These are phyloP conservation scores for Trichoderma atrobrunneum DNA, from an alignment of 2,329 filamentous ascomycete genomes.

Conservation along the genomic window DNA sequence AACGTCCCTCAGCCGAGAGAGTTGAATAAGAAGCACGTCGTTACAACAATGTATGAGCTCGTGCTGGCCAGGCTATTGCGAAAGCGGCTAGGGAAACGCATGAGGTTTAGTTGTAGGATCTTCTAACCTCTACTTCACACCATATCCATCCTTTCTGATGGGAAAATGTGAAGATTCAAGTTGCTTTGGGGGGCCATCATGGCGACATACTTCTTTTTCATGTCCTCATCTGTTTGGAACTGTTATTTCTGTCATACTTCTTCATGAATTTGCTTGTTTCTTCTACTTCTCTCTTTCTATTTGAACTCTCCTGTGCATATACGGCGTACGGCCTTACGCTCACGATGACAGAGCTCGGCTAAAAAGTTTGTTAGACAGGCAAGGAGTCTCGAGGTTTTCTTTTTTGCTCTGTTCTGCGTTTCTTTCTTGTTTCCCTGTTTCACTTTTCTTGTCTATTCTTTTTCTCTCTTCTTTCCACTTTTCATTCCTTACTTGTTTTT, in stretches of 20 bases:
- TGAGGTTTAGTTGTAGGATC: neutral
- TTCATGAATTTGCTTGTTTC: neutral
- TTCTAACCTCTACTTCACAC: conserved; percentile 25
- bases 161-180: neutral
- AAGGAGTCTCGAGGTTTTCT: neutral
- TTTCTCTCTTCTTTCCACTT: neutral
- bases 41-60: neutral
- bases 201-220: neutral
- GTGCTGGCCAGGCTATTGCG: neutral
- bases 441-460: neutral
- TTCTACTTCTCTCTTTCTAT: neutral
- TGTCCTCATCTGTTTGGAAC: neutral
- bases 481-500: neutral
- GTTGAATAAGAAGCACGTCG: neutral
- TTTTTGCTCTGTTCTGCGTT: neutral
- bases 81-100: neutral
- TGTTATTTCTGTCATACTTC: neutral
- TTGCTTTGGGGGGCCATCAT: neutral
- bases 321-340: neutral
- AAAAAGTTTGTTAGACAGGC: neutral
- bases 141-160: too few relatives aligned
- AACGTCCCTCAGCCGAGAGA: neutral
- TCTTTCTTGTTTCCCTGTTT: neutral
- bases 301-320: neutral
- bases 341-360: neutral